Base-by-base conservation (phyloP, 1,284 basidiomycete species). In the Boletus smithii region DNA sequence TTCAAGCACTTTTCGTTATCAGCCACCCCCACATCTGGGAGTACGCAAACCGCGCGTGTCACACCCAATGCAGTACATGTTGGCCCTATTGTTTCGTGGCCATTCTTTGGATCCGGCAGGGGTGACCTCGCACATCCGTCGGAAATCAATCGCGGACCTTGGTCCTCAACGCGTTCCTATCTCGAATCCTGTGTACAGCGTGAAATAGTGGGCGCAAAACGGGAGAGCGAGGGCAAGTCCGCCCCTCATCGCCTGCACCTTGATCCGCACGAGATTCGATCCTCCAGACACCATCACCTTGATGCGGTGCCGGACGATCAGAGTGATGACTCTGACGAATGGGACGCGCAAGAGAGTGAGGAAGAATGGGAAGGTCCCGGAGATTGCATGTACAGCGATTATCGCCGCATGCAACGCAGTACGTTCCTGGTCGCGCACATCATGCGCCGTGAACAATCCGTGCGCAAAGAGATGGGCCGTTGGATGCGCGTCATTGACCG, bases 1-100 rank as follows among this genome's bases (percentile, higher is more conserved):
- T 45, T 50, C 39, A 59, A 42, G 26, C 46, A 47, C 14, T 57
- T 67, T 37, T 48, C 62, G 8, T 51, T 58, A 8, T 46, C 54
- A n/a, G n/a, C 41, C 17, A 49, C 46, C n/a, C 44, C 57, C 11
- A 18, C 51, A 5, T 45, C 51, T 3, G 46, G 30, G 8, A 40
- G 26, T 17, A 53, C 49, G 2, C 37, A 53, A 5, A 42, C 40
- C 22, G n/a, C 44, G 36, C 53, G 44, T 22, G 55, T 27, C 16
- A 31, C 44, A 3, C 40, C 53, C 11, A 16, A 44, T 43, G 10
- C 53, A 61, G 55, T 23, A 1, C 70, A 83, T 46, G 73, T 90
- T 32, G 87, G 87, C 2, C 83, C 84, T 7, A 90, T 91, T 58
- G 78, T 91, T 46, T 88, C 87, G 3, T 91, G 88, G 87, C 84